Evolutionary conservation across 2,329 filamentous ascomycete genomes (phyloP).

Genomic region (Nannizziopsis arthrosporioides): DNA sequence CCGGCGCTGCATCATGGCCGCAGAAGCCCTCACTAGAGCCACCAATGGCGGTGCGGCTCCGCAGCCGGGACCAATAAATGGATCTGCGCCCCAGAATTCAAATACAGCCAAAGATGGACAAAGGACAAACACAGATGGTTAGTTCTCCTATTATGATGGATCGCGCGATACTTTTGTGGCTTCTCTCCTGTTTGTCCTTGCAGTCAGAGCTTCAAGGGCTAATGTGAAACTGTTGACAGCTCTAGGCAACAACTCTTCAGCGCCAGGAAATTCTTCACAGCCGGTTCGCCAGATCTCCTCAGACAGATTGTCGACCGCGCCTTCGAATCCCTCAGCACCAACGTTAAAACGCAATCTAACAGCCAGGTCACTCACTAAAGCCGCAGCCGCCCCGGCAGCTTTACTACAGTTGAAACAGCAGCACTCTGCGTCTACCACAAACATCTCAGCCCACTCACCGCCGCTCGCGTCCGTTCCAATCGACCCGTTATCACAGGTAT

Average conservation of each 20-base stretch:
- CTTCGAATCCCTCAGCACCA: not conserved
- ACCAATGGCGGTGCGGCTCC: constrained; percentile 4
- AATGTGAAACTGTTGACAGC: not conserved
- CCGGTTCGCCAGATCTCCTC: constrained; percentile 1
- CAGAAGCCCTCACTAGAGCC: constrained; percentile 1
- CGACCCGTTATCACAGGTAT: constrained; percentile 57
- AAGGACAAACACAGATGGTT: not conserved
- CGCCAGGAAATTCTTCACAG: constrained; percentile 1
- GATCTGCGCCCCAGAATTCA: constrained; percentile 1
- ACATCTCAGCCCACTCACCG: not conserved
- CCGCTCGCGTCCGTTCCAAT: constrained; percentile 27
- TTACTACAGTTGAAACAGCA: constrained; percentile 7
- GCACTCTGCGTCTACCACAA: constrained; percentile 3
- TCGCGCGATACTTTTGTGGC: not conserved
- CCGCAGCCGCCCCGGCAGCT: not conserved
- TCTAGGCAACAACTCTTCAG: constrained; percentile 1
- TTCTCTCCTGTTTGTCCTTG: not conserved
- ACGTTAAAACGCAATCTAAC: constrained; percentile 4
- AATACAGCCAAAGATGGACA: not conserved
- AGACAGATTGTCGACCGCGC: not conserved
- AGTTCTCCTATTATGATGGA: not conserved
- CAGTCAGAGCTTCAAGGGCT: not conserved
- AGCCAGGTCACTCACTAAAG: not conserved
- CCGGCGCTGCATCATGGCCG: constrained; percentile 1
- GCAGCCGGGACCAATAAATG: not conserved